Conservation (phyloP, 768 basidiomycete genomes). For the Trametes punicea region DNA sequence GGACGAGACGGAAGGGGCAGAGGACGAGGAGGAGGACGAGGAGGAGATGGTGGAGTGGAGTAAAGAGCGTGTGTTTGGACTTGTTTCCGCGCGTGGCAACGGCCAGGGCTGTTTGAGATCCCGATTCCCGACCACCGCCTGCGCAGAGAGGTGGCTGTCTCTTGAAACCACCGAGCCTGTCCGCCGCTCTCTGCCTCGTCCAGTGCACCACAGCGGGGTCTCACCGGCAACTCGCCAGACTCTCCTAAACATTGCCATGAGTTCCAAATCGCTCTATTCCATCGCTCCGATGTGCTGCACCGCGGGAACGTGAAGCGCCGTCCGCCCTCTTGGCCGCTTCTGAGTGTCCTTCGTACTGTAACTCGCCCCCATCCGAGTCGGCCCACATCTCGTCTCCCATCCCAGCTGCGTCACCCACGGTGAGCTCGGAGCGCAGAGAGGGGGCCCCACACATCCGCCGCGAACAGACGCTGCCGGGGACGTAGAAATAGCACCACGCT, state of each 20-base stretch:
- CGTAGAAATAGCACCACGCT: neutral
- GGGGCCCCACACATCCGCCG: neutral
- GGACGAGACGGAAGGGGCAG: too few species aligned
- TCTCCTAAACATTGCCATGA: too few species aligned
- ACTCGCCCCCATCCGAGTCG: neutral
- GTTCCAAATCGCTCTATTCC: neutral
- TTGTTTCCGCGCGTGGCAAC: constrained; percentile 21
- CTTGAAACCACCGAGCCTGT: too few species aligned
- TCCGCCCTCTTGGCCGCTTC: neutral
- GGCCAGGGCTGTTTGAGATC: constrained; percentile 1
- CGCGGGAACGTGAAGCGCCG: neutral
- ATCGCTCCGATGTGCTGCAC: neutral
- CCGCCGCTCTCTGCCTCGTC: neutral
- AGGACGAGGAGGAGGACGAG: constrained; percentile 16
- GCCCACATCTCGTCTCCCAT: neutral
- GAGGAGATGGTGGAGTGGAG: constrained; percentile 19
- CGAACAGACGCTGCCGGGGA: neutral
- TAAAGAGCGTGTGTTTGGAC: constrained; percentile 27
- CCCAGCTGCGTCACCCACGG: neutral
- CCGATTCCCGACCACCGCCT: neutral
- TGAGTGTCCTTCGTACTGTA: neutral
- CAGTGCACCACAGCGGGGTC: too few species aligned
- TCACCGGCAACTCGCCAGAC: too few species aligned
- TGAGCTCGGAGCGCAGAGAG: neutral
- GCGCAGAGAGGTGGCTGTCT: neutral